Conservation (phyloP, 345 rosid genomes). For the Eucalyptus erythrocorys region DNA sequence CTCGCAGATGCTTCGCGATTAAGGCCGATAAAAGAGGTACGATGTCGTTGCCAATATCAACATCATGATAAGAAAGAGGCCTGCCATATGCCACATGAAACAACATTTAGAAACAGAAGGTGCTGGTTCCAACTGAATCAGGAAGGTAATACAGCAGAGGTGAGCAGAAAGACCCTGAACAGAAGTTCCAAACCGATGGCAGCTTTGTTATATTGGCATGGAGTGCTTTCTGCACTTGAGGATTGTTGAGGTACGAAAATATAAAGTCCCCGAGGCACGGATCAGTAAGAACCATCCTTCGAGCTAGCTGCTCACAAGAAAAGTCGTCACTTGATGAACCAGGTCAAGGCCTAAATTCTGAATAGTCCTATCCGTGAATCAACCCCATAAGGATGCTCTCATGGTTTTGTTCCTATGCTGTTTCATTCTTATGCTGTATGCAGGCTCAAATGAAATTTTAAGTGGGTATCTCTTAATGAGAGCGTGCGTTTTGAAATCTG, state of each 20-base stretch:
- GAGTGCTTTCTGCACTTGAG: background rate
- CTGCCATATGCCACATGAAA: background rate
- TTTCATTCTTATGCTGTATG: background rate
- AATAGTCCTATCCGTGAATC: background rate
- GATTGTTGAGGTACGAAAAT: constrained; percentile 5
- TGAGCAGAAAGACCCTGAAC: background rate
- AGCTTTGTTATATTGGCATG: background rate
- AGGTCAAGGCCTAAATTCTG: background rate
- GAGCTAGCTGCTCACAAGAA: background rate
- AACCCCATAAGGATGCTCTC: background rate
- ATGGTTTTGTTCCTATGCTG: background rate
- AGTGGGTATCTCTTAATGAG: background rate
- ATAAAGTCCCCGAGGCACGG: constrained; percentile 11
- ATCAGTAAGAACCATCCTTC: background rate
- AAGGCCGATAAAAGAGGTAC: background rate
- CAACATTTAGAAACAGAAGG: background rate
- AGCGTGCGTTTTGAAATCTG: background rate
- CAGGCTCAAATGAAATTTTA: background rate
- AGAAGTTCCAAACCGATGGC: background rate
- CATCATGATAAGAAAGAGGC: background rate
- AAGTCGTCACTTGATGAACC: background rate
- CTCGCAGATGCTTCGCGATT: background rate
- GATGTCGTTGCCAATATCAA: background rate
- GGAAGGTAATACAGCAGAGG: background rate
- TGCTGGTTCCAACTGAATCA: background rate